A percentile compares a stretch with the other conserved stretches of the same genome.
Evolutionary conservation across 1,284 basidiomycete genomes (phyloP).

Genomic region (Cryptococcus sp.): DNA sequence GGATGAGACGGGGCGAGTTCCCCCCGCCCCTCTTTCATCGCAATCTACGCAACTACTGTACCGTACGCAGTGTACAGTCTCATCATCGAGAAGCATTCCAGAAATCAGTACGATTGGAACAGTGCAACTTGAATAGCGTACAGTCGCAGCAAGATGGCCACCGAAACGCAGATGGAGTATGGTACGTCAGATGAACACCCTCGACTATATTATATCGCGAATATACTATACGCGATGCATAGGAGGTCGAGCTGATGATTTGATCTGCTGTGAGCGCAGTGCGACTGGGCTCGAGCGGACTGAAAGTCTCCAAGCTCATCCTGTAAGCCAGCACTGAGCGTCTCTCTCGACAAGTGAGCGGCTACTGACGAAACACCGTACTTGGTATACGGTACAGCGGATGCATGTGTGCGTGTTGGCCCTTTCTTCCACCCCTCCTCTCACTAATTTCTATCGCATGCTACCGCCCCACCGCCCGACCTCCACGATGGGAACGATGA

Average conservation of each 20-base stretch:
- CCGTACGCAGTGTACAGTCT: no score
- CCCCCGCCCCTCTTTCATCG: no score
- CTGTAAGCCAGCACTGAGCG: slow-evolving; percentile 24
- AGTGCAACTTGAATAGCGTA: no score
- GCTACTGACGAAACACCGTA: neutral
- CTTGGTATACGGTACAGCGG: slow-evolving; percentile 5
- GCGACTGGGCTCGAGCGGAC: slow-evolving; percentile 38
- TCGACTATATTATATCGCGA: neutral
- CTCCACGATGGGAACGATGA: neutral
- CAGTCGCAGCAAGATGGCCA: neutral
- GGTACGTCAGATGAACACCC: neutral
- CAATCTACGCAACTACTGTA: no score
- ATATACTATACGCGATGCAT: neutral
- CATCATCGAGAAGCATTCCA: no score
- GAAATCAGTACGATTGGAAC: no score
- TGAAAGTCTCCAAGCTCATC: slow-evolving; percentile 44
- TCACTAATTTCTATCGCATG: no score
- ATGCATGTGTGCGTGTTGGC: slow-evolving; percentile 11
- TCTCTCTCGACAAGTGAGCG: neutral
- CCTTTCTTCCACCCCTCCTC: no score
- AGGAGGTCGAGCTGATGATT: neutral
- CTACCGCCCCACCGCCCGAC: neutral
- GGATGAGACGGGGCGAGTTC: no score
- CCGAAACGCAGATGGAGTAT: neutral
- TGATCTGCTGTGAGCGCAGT: slow-evolving; percentile 17